These are phyloP conservation scores for Aspergillus hancockii DNA, from an alignment of 495 filamentous ascomycete species.

Conservation along the genomic window DNA sequence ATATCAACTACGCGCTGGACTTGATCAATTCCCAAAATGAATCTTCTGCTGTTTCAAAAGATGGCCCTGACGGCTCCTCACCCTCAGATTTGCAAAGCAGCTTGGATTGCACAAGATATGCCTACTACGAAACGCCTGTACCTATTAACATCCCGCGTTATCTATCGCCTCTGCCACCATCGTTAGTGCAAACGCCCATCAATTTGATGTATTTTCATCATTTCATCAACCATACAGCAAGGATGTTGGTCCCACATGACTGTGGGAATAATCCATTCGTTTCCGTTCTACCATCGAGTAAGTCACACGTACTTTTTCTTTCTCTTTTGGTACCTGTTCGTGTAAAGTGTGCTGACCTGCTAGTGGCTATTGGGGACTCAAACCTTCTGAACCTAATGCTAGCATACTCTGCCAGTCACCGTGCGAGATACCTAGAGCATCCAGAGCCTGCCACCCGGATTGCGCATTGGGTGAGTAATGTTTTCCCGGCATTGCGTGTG, in stretches of 20 bases:
- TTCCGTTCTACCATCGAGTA: slow-evolving; percentile 68
- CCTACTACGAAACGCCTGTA: slow-evolving; percentile 70
- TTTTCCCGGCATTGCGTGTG: slow-evolving; percentile 71
- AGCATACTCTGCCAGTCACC: slow-evolving; percentile 80
- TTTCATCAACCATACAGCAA: slow-evolving; percentile 77
- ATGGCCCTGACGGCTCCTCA: background rate
- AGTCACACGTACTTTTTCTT: slow-evolving; percentile 26
- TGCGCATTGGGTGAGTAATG: slow-evolving; percentile 73
- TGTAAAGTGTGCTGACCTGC: background rate
- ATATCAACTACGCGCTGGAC: slow-evolving; percentile 42
- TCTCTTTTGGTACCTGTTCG: background rate
- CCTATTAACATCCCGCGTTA: slow-evolving; percentile 66
- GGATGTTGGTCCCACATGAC: slow-evolving; percentile 74
- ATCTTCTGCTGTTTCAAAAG: slow-evolving; percentile 15
- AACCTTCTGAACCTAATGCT: slow-evolving; percentile 77
- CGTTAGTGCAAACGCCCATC: slow-evolving; percentile 73
- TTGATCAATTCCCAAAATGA: slow-evolving; percentile 22
- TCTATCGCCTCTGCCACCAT: slow-evolving; percentile 65
- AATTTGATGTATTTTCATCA: slow-evolving; percentile 78
- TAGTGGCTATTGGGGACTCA: slow-evolving; percentile 66
- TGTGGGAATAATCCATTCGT: slow-evolving; percentile 74
- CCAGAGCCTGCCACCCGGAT: slow-evolving; percentile 78
- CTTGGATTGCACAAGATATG: slow-evolving; percentile 9
- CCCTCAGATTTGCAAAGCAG: background rate
- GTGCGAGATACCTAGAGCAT: slow-evolving; percentile 73